Percentiles rank a stretch among this genome's conserved stretches.
phyloP scores from a whole-genome alignment of 1,139 yeast genomes.

The Protomyces gravidus region DNA sequence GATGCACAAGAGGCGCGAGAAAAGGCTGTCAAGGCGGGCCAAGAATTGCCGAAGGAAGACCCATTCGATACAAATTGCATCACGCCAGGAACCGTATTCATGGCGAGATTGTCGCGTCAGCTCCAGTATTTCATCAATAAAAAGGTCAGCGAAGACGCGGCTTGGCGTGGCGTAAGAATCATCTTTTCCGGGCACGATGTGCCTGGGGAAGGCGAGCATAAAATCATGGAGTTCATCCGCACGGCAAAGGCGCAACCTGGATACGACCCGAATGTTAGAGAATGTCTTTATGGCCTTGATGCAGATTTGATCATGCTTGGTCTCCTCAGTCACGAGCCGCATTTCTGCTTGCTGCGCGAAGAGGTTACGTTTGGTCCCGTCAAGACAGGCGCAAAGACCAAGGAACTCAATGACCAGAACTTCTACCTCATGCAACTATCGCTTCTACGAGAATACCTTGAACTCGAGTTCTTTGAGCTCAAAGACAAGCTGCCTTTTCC shows the following conservation, averaged over 20 bases:
- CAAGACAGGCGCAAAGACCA: constrained; percentile 46
- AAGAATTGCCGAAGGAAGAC: constrained; percentile 54
- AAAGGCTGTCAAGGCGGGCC: constrained; percentile 61
- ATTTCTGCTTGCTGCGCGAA: constrained; percentile 88
- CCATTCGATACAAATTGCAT: constrained; percentile 88
- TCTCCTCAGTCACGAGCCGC: constrained; percentile 92
- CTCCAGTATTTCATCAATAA: constrained; percentile 86
- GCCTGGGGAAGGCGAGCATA: constrained; percentile 92
- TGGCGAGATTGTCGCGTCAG: constrained; percentile 81
- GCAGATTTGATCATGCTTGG: constrained; percentile 97
- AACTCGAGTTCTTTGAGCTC: constrained; percentile 74
- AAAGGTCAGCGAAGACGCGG: constrained; percentile 78
- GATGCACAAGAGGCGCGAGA: constrained; percentile 74
- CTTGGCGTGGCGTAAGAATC: constrained; percentile 81
- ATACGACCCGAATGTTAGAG: constrained; percentile 83
- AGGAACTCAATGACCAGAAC: constrained; percentile 64
- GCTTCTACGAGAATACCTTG: constrained; percentile 82
- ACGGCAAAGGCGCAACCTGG: constrained; percentile 77
- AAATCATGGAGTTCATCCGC: constrained; percentile 76
- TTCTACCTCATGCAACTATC: constrained; percentile 81
- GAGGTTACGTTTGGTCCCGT: constrained; percentile 81
- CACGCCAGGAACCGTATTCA: constrained; percentile 97
- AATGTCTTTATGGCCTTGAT: constrained; percentile 93
- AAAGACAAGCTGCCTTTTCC: constrained; percentile 57
- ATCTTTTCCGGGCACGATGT: constrained; percentile 93